Evolutionary conservation across 2,329 filamentous ascomycete species (phyloP).

Genomic region (Orbilia ellipsospora): DNA sequence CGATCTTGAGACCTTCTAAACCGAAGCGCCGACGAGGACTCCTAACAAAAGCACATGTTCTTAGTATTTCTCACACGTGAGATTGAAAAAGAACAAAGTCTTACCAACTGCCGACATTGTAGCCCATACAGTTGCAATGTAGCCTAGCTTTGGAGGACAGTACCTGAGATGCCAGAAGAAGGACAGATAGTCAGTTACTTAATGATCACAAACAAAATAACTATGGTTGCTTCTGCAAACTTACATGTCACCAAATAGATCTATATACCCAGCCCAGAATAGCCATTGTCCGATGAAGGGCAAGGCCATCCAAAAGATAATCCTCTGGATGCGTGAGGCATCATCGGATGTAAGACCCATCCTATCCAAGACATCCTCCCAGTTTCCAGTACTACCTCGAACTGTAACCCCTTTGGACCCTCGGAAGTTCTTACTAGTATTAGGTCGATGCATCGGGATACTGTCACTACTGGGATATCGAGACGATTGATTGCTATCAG

Average conservation of each 20-base stretch:
- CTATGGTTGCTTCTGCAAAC: neutral
- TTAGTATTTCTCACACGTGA: neutral
- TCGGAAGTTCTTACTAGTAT: no score
- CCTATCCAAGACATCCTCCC: neutral
- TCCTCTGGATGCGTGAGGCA: neutral
- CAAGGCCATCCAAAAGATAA: neutral
- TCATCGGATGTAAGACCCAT: neutral
- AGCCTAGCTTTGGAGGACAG: slow-evolving; percentile 2
- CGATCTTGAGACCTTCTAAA: neutral
- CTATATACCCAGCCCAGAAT: slow-evolving; percentile 6
- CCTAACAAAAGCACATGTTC: neutral
- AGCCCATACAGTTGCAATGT: neutral
- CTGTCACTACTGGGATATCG: no score
- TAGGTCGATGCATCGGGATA: no score
- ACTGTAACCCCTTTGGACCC: no score
- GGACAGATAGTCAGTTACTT: neutral
- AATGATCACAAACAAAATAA: neutral
- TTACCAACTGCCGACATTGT: neutral
- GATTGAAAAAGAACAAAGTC: neutral
- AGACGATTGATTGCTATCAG: no score
- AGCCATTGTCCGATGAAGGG: slow-evolving; percentile 12
- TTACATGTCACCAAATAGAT: slow-evolving; percentile 6
- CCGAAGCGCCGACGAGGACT: neutral
- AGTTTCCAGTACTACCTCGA: neutral
- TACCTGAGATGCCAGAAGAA: neutral